Conservation (phyloP, 805 yeast species). For the Saccharomycopsis sp. region DNA sequence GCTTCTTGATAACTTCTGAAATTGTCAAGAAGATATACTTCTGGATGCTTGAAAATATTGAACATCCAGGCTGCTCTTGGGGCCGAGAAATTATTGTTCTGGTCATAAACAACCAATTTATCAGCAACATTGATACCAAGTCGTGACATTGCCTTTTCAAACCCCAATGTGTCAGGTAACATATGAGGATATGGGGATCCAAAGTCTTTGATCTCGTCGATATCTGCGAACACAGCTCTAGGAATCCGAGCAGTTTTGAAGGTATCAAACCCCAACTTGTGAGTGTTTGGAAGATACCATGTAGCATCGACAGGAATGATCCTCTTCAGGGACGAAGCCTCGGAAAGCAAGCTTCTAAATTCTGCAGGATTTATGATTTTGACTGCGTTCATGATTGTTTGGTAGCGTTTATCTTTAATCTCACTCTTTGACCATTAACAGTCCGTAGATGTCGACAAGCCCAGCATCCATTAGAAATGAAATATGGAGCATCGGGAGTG, state of each 20-base stretch:
- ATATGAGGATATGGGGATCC: slow-evolving; percentile 77
- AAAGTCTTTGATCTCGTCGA: slow-evolving; percentile 60
- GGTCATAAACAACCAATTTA: slow-evolving; percentile 74
- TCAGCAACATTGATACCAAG: slow-evolving; percentile 56
- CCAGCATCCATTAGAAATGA: neutral
- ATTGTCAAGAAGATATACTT: slow-evolving; percentile 66
- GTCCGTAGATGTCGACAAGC: no score
- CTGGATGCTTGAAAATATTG: slow-evolving; percentile 67
- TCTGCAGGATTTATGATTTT: neutral
- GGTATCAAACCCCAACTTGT: slow-evolving; percentile 53
- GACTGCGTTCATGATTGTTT: neutral
- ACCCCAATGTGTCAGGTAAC: slow-evolving; percentile 62
- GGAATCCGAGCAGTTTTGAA: slow-evolving; percentile 54
- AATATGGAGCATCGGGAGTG: neutral
- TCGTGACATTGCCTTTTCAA: slow-evolving; percentile 44
- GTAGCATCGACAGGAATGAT: slow-evolving; percentile 74
- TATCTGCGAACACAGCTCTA: slow-evolving; percentile 67
- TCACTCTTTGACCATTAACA: no score
- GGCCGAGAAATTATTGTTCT: slow-evolving; percentile 74
- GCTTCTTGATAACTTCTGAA: slow-evolving; percentile 44
- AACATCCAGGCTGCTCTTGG: slow-evolving; percentile 94
- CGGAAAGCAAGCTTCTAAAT: neutral
- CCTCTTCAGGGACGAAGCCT: slow-evolving; percentile 20
- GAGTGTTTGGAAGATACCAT: slow-evolving; percentile 83
- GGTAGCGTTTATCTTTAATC: no score